These are phyloP conservation scores for Botrytis sinoallii DNA, from an alignment of 2,329 filamentous ascomycete genomes.

Conservation along the genomic window DNA sequence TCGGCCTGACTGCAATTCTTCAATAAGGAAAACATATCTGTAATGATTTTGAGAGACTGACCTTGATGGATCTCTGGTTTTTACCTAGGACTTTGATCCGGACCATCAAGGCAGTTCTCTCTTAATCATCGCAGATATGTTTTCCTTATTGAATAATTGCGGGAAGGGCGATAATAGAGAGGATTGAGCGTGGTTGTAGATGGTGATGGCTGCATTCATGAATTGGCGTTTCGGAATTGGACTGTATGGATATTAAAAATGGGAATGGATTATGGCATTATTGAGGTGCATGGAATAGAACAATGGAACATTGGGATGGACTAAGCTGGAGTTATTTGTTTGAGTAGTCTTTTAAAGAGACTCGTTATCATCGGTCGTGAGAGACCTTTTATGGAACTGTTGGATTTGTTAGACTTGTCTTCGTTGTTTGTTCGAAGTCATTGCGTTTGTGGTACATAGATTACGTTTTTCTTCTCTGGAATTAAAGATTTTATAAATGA, in stretches of 20 bases:
- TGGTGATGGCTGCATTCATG: background rate
- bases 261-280: background rate
- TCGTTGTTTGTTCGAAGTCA: background rate
- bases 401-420: constrained; percentile 1
- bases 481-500: background rate
- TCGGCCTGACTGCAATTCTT: background rate
- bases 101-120: constrained; percentile 8
- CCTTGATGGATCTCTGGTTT: constrained; percentile 16
- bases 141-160: background rate
- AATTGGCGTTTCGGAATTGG: constrained; percentile 5
- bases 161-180: constrained; percentile 4
- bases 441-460: background rate
- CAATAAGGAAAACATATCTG: background rate
- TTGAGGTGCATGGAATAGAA: background rate
- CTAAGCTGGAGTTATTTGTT: background rate
- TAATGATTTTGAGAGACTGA: background rate
- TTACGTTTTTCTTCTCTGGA: background rate
- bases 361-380: background rate
- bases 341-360: background rate
- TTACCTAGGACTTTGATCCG: constrained; percentile 16
- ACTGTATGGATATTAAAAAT: constrained; percentile 9
- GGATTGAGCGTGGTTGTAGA: background rate
- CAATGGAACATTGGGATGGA: background rate
- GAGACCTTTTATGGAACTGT: background rate
- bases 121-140: background rate